Conservation (phyloP, 371 early-diverging fungal species). For the Lichtheimia hyalospora region DNA sequence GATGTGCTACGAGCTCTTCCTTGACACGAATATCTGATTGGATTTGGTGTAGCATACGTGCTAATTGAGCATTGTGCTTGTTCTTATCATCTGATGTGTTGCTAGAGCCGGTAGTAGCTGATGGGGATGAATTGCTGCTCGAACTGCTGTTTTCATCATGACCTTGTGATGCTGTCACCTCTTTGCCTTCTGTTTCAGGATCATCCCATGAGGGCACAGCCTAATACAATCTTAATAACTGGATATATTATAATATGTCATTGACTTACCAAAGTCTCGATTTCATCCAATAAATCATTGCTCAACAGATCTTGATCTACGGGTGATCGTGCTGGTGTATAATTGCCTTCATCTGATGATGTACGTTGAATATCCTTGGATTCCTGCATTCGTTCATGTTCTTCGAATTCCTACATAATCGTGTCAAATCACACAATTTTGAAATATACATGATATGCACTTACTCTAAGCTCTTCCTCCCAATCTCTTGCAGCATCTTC, state of each 20-base stretch:
- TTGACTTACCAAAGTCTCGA: slow-evolving; percentile 28
- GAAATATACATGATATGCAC: neutral
- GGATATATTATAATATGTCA: neutral
- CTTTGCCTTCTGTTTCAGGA: slow-evolving; percentile 6
- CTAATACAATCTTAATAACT: slow-evolving; percentile 11
- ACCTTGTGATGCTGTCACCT: neutral
- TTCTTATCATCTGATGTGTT: neutral
- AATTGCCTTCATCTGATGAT: slow-evolving; percentile 38
- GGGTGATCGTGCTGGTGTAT: slow-evolving; percentile 27
- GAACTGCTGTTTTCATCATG: neutral
- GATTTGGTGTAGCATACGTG: slow-evolving; percentile 64
- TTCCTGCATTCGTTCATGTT: slow-evolving; percentile 30
- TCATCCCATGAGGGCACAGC: slow-evolving; percentile 34
- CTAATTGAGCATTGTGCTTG: slow-evolving; percentile 31
- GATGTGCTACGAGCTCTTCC: slow-evolving; percentile 57
- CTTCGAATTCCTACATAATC: slow-evolving; percentile 33
- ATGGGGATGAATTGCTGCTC: slow-evolving; percentile 3
- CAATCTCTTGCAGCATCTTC: slow-evolving; percentile 33
- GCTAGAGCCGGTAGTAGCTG: neutral
- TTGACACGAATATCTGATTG: slow-evolving; percentile 73
- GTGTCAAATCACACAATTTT: neutral
- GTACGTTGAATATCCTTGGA: slow-evolving; percentile 23
- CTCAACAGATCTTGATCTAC: slow-evolving; percentile 16
- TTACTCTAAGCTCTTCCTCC: slow-evolving; percentile 43
- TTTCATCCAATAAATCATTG: slow-evolving; percentile 28